These are phyloP conservation scores for Murraya paniculata DNA, from an alignment of 345 rosid species.

Conservation along the genomic window DNA sequence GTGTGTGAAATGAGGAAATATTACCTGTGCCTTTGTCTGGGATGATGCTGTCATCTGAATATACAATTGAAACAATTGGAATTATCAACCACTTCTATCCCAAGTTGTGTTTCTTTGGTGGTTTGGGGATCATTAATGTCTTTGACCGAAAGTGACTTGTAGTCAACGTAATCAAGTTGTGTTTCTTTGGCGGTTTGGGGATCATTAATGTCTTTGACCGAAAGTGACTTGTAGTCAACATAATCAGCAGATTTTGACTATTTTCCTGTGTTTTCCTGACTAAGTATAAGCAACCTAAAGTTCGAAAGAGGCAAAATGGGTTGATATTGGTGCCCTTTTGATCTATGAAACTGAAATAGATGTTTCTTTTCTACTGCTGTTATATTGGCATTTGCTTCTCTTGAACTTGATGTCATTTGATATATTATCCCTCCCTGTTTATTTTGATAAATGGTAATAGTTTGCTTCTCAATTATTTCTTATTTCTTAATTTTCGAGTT, in stretches of 20 bases:
- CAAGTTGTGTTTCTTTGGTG: not conserved
- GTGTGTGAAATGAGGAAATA: not conserved
- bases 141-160: not conserved
- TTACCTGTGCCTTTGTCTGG: not conserved
- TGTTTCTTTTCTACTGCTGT: not conserved
- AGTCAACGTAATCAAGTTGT: not conserved
- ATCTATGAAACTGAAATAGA: not conserved
- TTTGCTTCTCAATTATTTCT: not conserved
- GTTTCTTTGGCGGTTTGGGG: not conserved
- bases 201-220: not conserved
- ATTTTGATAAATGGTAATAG: not conserved
- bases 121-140: not conserved
- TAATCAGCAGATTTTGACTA: not conserved
- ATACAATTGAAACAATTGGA: not conserved
- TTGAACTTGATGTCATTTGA: not conserved
- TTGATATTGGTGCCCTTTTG: not conserved
- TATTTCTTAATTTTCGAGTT: not conserved
- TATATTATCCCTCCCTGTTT: not conserved
- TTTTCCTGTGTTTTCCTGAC: slow-evolving; percentile 1
- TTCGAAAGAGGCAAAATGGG: not conserved
- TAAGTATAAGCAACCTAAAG: not conserved
- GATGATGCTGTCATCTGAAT: not conserved
- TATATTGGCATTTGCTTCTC: not conserved
- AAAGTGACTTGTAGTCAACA: not conserved
- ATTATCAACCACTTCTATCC: not conserved